Evolutionary conservation across 371 early-diverging fungal species (phyloP).

Genomic region (Mucor irregularis): DNA sequence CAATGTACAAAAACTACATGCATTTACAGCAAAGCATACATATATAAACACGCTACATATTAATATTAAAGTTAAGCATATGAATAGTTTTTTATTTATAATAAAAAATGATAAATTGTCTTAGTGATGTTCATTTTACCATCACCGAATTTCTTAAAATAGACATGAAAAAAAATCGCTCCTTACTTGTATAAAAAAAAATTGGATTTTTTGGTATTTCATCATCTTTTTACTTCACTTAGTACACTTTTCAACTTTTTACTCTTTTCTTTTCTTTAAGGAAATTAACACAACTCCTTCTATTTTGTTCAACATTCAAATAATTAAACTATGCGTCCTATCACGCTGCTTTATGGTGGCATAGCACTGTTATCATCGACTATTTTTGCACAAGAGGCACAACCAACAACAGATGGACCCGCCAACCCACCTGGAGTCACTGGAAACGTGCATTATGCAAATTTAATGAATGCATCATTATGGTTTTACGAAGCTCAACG

Average conservation of each 20-base stretch:
- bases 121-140: background rate
- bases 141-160: constrained; percentile 7
- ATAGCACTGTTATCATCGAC: background rate
- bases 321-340: background rate
- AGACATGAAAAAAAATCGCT: constrained; percentile 5
- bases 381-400: constrained; percentile 3
- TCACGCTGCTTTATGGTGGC: constrained; percentile 2
- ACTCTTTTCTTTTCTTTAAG: background rate
- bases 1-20: too few species aligned
- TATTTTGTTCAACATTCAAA: background rate
- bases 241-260: background rate
- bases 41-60: background rate
- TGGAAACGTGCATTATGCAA: constrained; percentile 29
- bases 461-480: constrained; percentile 40
- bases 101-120: background rate
- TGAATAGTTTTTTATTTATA: background rate
- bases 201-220: background rate
- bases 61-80: too few species aligned
- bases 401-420: constrained; percentile 17
- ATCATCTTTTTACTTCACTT: background rate
- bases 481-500: constrained; percentile 63
- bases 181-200: background rate
- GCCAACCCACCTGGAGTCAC: constrained; percentile 23
- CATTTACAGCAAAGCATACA: too few species aligned
- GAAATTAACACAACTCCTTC: background rate